Percentiles rank a stretch among this genome's conserved stretches.
Conservation (phyloP, 2,329 filamentous ascomycete species). For the Reticulascus tulasneorum region DNA sequence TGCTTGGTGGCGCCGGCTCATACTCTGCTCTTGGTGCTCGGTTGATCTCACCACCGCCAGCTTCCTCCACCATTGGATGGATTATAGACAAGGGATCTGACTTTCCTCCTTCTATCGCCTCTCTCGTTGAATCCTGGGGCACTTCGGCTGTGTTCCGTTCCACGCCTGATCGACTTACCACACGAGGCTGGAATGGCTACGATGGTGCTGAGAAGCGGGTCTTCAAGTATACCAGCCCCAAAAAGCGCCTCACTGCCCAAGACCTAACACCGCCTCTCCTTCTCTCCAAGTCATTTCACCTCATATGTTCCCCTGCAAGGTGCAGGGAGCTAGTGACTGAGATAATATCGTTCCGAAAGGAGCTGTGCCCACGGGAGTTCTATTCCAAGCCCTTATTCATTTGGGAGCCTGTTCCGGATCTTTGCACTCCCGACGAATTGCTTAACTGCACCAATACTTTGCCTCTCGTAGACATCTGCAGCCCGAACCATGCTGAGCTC, state of each 20-base stretch:
- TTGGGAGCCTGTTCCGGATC: conserved; percentile 93
- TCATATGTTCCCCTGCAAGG: conserved; percentile 76
- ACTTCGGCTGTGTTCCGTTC: conserved; percentile 69
- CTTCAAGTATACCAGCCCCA: conserved; percentile 86
- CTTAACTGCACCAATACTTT: conserved; percentile 62
- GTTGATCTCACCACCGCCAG: conserved; percentile 69
- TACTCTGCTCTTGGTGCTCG: conserved; percentile 87
- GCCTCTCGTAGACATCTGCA: conserved; percentile 59
- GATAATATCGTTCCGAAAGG: conserved; percentile 59
- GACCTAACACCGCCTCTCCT: conserved; percentile 67
- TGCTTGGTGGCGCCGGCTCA: conserved; percentile 85
- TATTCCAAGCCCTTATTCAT: conserved; percentile 68
- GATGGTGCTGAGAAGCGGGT: conserved; percentile 62
- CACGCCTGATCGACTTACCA: conserved; percentile 68
- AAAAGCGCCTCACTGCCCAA: conserved; percentile 70
- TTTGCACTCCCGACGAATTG: conserved; percentile 68
- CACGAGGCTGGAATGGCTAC: conserved; percentile 91
- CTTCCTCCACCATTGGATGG: conserved; percentile 74
- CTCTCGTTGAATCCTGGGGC: conserved; percentile 67
- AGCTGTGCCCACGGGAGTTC: conserved; percentile 24
- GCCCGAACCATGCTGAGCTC: conserved; percentile 87
- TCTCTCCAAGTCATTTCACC: conserved; percentile 73
- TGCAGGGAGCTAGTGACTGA: conserved; percentile 72
- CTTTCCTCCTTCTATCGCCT: conserved; percentile 66
- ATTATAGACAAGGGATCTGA: conserved; percentile 86